Conservation (phyloP, 495 filamentous ascomycete genomes). For the Neurospora sp. region DNA sequence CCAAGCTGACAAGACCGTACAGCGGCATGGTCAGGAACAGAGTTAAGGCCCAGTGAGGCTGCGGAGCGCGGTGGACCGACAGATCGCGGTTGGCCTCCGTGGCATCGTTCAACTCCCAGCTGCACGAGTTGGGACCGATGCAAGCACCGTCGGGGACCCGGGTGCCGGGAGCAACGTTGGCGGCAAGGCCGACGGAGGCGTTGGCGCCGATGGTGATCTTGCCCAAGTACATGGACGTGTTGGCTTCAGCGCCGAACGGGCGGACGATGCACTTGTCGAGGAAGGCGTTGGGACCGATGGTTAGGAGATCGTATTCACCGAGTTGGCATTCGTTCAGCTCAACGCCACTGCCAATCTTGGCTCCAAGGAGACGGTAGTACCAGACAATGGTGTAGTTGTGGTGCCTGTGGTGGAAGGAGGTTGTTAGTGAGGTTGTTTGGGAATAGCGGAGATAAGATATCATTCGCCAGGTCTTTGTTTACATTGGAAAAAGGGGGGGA, state of each 20-base stretch:
- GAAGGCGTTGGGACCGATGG: slow-evolving; percentile 30
- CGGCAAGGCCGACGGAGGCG: slow-evolving; percentile 25
- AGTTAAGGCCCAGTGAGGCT: slow-evolving; percentile 24
- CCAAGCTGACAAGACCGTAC: slow-evolving; percentile 14
- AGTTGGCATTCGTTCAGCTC: slow-evolving; percentile 18
- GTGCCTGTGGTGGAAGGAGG: background rate
- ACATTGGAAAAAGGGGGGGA: background rate
- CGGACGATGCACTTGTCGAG: slow-evolving; percentile 28
- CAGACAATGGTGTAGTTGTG: slow-evolving; percentile 22
- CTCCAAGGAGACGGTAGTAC: slow-evolving; percentile 34
- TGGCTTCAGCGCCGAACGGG: slow-evolving; percentile 35
- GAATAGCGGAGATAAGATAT: background rate
- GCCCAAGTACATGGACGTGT: slow-evolving; percentile 37
- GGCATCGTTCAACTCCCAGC: slow-evolving; percentile 32
- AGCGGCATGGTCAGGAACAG: slow-evolving; percentile 23
- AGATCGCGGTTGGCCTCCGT: slow-evolving; percentile 29
- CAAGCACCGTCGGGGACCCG: slow-evolving; percentile 27
- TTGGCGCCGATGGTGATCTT: slow-evolving; percentile 30
- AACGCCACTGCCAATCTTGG: slow-evolving; percentile 32
- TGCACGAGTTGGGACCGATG: slow-evolving; percentile 38
- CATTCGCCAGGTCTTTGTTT: background rate
- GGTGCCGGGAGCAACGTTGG: slow-evolving; percentile 33
- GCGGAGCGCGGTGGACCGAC: slow-evolving; percentile 17
- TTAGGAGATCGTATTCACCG: slow-evolving; percentile 38
- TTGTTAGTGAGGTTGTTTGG: background rate